Conservation (phyloP, 2,329 filamentous ascomycete species). For the Leptographium flavum region DNA sequence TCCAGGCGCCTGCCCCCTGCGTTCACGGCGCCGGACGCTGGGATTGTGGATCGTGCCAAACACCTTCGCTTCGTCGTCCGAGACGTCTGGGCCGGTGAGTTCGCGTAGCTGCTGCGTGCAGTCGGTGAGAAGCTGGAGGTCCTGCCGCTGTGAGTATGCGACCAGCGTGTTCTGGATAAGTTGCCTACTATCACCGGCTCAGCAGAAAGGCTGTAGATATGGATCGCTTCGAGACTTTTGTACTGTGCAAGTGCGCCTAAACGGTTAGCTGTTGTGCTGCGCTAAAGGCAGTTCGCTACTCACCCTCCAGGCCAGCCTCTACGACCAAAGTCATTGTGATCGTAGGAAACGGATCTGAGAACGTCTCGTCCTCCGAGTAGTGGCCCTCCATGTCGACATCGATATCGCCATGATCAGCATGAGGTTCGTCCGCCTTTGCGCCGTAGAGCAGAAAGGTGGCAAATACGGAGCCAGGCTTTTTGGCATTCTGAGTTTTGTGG, state of each 20-base stretch:
- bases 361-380: conserved; percentile 36
- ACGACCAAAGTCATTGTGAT: conserved; percentile 51
- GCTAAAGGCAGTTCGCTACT: conserved; percentile 4
- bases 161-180: neutral
- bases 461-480: conserved; percentile 60
- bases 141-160: conserved; percentile 15
- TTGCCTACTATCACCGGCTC: conserved; percentile 45
- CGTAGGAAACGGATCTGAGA: conserved; percentile 35
- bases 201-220: conserved; percentile 74
- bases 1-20: conserved; percentile 18
- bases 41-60: conserved; percentile 68
- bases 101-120: conserved; percentile 48
- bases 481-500: conserved; percentile 60
- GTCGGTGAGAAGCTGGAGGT: conserved; percentile 59
- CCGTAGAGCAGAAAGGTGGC: conserved; percentile 88
- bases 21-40: conserved; percentile 40
- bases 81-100: conserved; percentile 42
- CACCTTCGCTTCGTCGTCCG: conserved; percentile 39
- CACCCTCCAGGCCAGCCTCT: conserved; percentile 61
- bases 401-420: conserved; percentile 27
- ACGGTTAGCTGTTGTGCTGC: neutral
- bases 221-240: conserved; percentile 60
- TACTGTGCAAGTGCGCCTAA: conserved; percentile 55
- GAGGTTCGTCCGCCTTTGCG: conserved; percentile 29
- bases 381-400: conserved; percentile 60